These are phyloP conservation scores for Myxozyma kluyveri DNA, from an alignment of 805 yeast species.

Conservation along the genomic window DNA sequence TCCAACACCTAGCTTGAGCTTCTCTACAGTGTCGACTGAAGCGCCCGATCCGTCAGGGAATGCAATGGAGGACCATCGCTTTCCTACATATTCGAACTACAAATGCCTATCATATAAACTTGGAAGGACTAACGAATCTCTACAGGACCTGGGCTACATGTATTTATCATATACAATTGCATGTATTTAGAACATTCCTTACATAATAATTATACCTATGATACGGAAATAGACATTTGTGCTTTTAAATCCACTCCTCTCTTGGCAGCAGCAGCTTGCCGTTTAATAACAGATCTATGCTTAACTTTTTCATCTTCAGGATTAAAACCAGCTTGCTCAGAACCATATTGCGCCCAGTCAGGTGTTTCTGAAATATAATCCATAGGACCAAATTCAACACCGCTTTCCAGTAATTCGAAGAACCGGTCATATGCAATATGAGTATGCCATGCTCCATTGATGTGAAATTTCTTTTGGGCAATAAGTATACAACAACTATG, in stretches of 20 bases:
- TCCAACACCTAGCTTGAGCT: no score
- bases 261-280: background rate
- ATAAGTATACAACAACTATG: conserved; percentile 89
- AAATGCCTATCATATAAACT: no score
- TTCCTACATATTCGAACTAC: no score
- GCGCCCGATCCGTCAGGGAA: no score
- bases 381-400: conserved; percentile 67
- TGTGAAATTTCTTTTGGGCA: conserved; percentile 70
- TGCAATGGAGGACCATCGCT: no score
- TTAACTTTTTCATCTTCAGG: conserved; percentile 70
- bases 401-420: conserved; percentile 65
- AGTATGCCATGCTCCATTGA: conserved; percentile 76
- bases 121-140: no score
- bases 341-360: conserved; percentile 87
- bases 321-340: conserved; percentile 80
- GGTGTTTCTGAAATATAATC: conserved; percentile 84
- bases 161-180: no score
- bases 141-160: no score
- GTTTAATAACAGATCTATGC: conserved; percentile 22
- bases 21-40: no score
- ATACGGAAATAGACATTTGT: background rate
- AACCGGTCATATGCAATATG: conserved; percentile 80
- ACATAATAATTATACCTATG: no score
- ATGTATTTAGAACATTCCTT: no score
- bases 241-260: conserved; percentile 2